Conservation (phyloP, 2,329 filamentous ascomycete species). For the Pseudogymnoascus sp. region DNA sequence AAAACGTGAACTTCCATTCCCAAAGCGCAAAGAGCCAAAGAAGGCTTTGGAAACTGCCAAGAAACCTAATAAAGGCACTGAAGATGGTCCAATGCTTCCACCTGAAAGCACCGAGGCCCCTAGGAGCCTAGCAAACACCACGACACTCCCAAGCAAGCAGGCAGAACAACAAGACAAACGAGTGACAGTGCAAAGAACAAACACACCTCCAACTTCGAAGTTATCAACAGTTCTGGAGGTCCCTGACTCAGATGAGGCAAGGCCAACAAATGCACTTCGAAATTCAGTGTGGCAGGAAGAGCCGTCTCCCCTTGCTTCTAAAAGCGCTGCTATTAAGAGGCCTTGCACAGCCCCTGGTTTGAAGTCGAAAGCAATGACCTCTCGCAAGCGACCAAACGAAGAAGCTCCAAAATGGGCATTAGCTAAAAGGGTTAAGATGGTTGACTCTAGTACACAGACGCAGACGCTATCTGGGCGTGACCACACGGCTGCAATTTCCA, state of each 20-base stretch:
- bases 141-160: constrained; percentile 17
- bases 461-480: constrained; percentile 19
- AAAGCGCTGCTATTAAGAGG: constrained; percentile 18
- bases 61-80: background rate
- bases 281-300: constrained; percentile 11
- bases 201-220: background rate
- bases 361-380: constrained; percentile 20
- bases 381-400: constrained; percentile 18
- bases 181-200: background rate
- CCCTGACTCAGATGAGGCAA: background rate
- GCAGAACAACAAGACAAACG: background rate
- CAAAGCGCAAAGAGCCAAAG: constrained; percentile 14
- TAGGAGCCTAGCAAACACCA: background rate
- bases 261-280: background rate
- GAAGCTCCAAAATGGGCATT: background rate
- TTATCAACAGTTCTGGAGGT: background rate
- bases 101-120: background rate
- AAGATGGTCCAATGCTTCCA: background rate
- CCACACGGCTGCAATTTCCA: constrained; percentile 15
- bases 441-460: constrained; percentile 29
- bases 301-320: constrained; percentile 21
- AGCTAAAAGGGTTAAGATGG: constrained; percentile 27
- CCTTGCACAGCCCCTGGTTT: constrained; percentile 18
- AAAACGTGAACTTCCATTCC: constrained; percentile 26
- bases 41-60: background rate